These are phyloP conservation scores for Thielaviopsis populi DNA, from an alignment of 2,329 filamentous ascomycete species.

Conservation along the genomic window DNA sequence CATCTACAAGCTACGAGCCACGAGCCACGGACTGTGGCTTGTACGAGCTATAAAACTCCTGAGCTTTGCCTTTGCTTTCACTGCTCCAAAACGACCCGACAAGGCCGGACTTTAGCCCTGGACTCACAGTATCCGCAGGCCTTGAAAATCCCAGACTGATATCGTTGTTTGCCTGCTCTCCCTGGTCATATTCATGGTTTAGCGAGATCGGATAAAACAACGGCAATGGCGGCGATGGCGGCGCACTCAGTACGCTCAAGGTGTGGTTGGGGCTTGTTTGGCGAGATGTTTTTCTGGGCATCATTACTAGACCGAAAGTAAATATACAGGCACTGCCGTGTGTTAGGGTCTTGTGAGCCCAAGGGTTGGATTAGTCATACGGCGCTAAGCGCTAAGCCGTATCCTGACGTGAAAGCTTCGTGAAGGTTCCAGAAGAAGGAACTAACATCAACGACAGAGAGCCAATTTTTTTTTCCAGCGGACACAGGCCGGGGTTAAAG, in stretches of 20 bases:
- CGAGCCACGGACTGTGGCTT: neutral
- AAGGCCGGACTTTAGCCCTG: neutral
- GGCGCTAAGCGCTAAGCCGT: neutral
- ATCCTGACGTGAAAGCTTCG: conserved; percentile 5
- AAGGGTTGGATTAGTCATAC: neutral
- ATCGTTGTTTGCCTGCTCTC: neutral
- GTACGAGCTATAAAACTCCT: neutral
- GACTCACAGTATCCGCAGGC: neutral
- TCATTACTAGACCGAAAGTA: neutral
- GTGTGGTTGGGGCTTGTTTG: neutral
- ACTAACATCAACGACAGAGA: neutral
- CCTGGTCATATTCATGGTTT: neutral
- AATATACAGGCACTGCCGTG: neutral
- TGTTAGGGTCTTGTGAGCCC: neutral
- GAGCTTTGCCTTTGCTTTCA: neutral
- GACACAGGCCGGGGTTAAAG: neutral
- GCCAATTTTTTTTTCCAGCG: neutral
- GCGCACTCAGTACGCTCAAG: neutral
- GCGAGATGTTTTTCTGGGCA: neutral
- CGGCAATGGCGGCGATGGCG: neutral
- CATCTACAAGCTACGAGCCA: neutral
- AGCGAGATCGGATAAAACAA: conserved; percentile 8
- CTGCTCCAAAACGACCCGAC: neutral
- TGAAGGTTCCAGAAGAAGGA: conserved; percentile 17
- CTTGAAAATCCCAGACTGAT: neutral